Evolutionary conservation across 2,329 filamentous ascomycete species (phyloP), one percentile per base, ranked within the genome.

Genomic region (Phaeosphaeria sp.): DNA sequence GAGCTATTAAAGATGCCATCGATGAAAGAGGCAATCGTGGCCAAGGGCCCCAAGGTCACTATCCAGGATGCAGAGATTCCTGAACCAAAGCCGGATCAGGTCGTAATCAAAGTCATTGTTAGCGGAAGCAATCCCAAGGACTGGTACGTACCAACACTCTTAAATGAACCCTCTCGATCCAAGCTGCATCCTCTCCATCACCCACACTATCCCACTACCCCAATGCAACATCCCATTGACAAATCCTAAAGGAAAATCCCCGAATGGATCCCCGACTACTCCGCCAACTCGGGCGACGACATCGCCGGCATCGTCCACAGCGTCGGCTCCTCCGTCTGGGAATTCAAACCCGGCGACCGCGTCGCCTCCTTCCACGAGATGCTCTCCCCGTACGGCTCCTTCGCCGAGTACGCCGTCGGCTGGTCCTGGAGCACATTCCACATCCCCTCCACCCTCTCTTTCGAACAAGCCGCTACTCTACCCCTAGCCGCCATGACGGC

Each of bases 331-430:
- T 78, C 83, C 39, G 86, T 88, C 1, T 81, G 74, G 55, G 86
- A 87, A 63, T 88, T 88, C 79, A 82, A 82, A 59, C 75, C 77
- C 0, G 86, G 85, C 30, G 85, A 87, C 71, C 81, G 84, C 17
- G 85, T 87, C 1, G 82, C 83, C 8, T 83, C 82, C 3, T 86
- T 86, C 75, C 81, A 83, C 60, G 76, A 85, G 60, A 87, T 89
- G 80, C 64, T 74, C 44, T 74, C 76, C 0, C 77, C 81, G 0
- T 69, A 80, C 36, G 87, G 87, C 2, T 81, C 79, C 7, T 90
- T 83, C 59, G 87, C 87, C 3, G 86, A 89, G 66, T 89, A 89
- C 62, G 84, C 86, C 2, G 74, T 89, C 11, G 82, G 83, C 0
- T 83, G 79, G 74, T 79, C 81, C 33, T 79, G 84, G 64, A 85